Evolutionary conservation across 495 filamentous ascomycete species (phyloP).

Genomic region (Staphylotrichum longicolle): DNA sequence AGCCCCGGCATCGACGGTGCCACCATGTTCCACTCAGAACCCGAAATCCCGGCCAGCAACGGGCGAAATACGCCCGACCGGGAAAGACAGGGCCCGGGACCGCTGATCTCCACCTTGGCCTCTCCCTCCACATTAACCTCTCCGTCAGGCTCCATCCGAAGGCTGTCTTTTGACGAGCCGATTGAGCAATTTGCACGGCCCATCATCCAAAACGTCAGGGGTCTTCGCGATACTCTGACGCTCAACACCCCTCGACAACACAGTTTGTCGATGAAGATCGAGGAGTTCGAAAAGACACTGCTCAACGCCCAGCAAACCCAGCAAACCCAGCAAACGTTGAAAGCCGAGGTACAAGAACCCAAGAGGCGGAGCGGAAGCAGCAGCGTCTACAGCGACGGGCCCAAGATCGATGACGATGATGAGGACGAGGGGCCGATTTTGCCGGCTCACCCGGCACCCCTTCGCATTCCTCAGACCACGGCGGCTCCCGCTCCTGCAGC

Average conservation of each 20-base stretch:
- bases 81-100: constrained; percentile 3
- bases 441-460: constrained; percentile 28
- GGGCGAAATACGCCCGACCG: not conserved
- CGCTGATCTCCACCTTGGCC: constrained; percentile 15
- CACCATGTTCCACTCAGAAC: constrained; percentile 7
- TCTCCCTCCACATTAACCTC: constrained; percentile 17
- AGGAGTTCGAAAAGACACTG: constrained; percentile 39
- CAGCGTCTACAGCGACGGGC: constrained; percentile 31
- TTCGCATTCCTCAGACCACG: constrained; percentile 22
- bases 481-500: not conserved
- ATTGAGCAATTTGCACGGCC: constrained; percentile 33
- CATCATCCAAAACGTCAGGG: constrained; percentile 42
- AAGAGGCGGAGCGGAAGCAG: constrained; percentile 25
- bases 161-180: constrained; percentile 23
- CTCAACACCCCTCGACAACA: constrained; percentile 33
- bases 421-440: constrained; percentile 30
- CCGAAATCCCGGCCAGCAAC: constrained; percentile 3
- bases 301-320: constrained; percentile 26
- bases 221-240: constrained; percentile 45
- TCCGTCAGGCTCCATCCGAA: constrained; percentile 17
- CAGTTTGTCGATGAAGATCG: constrained; percentile 48
- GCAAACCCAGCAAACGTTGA: not conserved
- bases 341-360: not conserved
- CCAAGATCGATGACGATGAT: constrained; percentile 21
- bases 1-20: not conserved